Base-by-base conservation (phyloP, 495 filamentous ascomycete genomes). In the Talaromyces trachyspermus region DNA sequence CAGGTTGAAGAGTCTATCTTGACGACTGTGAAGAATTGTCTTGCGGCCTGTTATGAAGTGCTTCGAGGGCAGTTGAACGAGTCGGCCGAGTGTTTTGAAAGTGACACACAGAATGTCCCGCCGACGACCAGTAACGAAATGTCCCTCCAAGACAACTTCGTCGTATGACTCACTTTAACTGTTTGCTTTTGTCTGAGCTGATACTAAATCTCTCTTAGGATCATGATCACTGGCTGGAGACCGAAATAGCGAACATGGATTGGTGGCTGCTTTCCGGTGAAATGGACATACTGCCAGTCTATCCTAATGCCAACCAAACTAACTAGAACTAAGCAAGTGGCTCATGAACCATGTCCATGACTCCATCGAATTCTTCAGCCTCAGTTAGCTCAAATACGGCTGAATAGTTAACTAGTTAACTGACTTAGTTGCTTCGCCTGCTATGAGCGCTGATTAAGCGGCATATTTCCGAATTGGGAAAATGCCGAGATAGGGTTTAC, bases 211-310 rank as follows among this genome's bases (percentile, higher is more conserved):
- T 1, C 7, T n/a, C n/a, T n/a, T 25, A 41, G 38, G 14, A 7
- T 41, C 38, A 12, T 41, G 23, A 41, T 15, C 12, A 41, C n/a
- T 25, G 17, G 38, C n/a, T 14, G 38, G 20, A 9, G 11, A n/a
- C 14, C 19, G 38, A 41, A 10, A 4, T n/a, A 1, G 19, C 38
- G 8, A 41, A 41, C 9, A 25, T 25, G 20, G 38, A 41, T 20
- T 41, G 38, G 38, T 41, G 38, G 38, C 22, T 41, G 8, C 38
- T 41, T 22, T 41, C 38, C 22, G 38, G 20, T 22, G 38, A 41
- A 22, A 22, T 25, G 20, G 38, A 41, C 14, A 25, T n/a, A 3
- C 22, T 41, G 20, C n/a, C 38, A 36, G n/a, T n/a, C n/a, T n/a
- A n/a, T n/a, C n/a, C n/a, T n/a, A n/a, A n/a, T n/a, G n/a, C n/a